These are phyloP conservation scores for Hypocreales sp. DNA, from an alignment of 2,329 filamentous ascomycete species.

Conservation along the genomic window DNA sequence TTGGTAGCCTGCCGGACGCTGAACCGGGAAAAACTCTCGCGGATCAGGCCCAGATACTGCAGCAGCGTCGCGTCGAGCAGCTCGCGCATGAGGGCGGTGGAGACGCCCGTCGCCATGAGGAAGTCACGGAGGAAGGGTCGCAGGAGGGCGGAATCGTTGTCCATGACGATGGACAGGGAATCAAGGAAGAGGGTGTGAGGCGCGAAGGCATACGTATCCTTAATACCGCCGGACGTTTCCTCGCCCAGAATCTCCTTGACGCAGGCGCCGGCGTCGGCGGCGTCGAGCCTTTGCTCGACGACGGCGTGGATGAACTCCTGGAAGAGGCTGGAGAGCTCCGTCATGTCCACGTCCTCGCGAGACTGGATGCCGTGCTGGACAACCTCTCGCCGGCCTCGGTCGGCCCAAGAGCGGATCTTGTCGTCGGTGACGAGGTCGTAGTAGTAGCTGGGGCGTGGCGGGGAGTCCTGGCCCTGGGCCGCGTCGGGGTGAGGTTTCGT, in stretches of 20 bases:
- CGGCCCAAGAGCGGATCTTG: conserved; percentile 50
- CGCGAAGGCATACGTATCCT: conserved; percentile 38
- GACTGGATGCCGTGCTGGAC: conserved; percentile 49
- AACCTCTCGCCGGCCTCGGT: conserved; percentile 49
- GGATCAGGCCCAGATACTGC: conserved; percentile 62
- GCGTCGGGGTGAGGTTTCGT: conserved; percentile 9
- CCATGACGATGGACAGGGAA: conserved; percentile 63
- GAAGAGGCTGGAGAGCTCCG: conserved; percentile 56
- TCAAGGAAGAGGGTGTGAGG: conserved; percentile 65
- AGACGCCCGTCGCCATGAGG: conserved; percentile 56
- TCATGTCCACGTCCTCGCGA: conserved; percentile 49
- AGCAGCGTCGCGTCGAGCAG: conserved; percentile 70
- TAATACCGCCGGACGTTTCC: conserved; percentile 32
- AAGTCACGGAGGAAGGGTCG: conserved; percentile 46
- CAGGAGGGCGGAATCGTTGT: conserved; percentile 43
- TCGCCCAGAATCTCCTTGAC: conserved; percentile 60
- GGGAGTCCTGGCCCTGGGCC: conserved; percentile 7
- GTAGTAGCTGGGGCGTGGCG: conserved; percentile 32
- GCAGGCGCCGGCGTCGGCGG: conserved; percentile 53
- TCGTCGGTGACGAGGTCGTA: conserved; percentile 66
- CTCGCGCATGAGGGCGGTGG: conserved; percentile 57
- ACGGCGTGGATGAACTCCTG: conserved; percentile 74
- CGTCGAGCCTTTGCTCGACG: conserved; percentile 50
- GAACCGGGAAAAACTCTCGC: conserved; percentile 70
- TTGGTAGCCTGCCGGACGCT: conserved; percentile 86